These are phyloP conservation scores for Lactifluus rugatus DNA, from an alignment of 768 basidiomycete genomes.

Conservation along the genomic window DNA sequence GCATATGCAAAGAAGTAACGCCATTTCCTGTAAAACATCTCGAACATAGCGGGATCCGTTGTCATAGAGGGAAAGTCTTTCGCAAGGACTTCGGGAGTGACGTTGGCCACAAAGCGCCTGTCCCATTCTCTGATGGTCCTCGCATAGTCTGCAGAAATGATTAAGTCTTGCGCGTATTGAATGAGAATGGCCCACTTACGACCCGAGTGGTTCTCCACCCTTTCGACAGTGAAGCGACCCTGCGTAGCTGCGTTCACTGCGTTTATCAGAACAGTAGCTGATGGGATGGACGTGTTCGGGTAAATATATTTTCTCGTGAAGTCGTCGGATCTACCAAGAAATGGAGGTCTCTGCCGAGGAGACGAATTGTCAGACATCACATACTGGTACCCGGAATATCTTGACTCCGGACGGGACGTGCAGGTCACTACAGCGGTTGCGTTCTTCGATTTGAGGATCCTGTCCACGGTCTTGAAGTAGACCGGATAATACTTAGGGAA, in stretches of 20 bases:
- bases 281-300: slow-evolving; percentile 83
- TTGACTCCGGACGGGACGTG: slow-evolving; percentile 35
- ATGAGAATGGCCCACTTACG: slow-evolving; percentile 34
- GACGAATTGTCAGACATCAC: background rate
- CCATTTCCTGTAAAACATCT: slow-evolving; percentile 67
- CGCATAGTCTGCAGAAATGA: slow-evolving; percentile 16
- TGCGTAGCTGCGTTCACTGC: slow-evolving; percentile 61
- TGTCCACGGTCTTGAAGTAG: slow-evolving; percentile 40
- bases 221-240: slow-evolving; percentile 72
- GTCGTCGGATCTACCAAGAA: slow-evolving; percentile 49
- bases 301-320: slow-evolving; percentile 87
- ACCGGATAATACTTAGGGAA: slow-evolving; percentile 37
- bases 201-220: slow-evolving; percentile 75
- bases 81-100: slow-evolving; percentile 43
- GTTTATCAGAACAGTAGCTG: slow-evolving; percentile 70
- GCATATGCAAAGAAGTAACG: slow-evolving; percentile 71
- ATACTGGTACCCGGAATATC: slow-evolving; percentile 63
- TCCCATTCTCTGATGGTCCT: slow-evolving; percentile 25
- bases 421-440: slow-evolving; percentile 62
- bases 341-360: background rate
- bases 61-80: slow-evolving; percentile 49
- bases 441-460: slow-evolving; percentile 36
- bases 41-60: slow-evolving; percentile 41
- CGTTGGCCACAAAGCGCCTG: slow-evolving; percentile 31
- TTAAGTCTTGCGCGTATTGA: background rate